phyloP scores from a whole-genome alignment of 192 early-diverging fungal species.

The Coemansia sp. region DNA sequence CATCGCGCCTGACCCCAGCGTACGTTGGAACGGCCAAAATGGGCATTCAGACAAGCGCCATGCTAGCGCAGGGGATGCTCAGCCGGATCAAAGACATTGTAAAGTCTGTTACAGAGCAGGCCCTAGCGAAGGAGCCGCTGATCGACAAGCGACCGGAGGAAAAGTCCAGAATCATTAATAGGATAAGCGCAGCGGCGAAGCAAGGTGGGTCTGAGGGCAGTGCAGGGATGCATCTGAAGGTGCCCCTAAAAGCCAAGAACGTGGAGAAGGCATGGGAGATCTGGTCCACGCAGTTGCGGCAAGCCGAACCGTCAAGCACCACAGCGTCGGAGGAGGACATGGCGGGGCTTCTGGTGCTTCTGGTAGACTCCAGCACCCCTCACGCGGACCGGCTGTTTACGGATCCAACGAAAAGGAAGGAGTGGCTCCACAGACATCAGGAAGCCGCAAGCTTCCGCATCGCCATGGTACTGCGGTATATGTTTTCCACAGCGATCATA shows the following conservation, averaged over 20 bases:
- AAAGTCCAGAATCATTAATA: not conserved
- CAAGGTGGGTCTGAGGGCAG: conserved; percentile 21
- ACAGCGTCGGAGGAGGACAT: conserved; percentile 2
- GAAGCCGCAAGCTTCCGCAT: conserved; percentile 11
- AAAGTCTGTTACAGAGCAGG: not conserved
- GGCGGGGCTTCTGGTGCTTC: conserved; percentile 19
- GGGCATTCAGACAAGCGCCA: conserved; percentile 2
- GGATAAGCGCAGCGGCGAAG: conserved; percentile 10
- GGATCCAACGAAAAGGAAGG: not conserved
- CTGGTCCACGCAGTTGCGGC: conserved; percentile 26
- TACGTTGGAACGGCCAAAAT: not conserved
- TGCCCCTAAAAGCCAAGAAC: conserved; percentile 38
- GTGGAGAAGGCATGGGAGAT: conserved; percentile 48
- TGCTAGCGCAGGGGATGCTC: not conserved
- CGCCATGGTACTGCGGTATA: conserved; percentile 12
- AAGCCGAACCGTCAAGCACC: not conserved
- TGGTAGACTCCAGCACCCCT: conserved; percentile 5
- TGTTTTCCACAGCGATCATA: conserved; percentile 4
- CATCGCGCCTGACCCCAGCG: not conserved
- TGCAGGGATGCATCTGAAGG: conserved; percentile 32
- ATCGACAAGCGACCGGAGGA: not conserved
- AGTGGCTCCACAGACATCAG: not conserved
- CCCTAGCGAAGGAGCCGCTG: conserved; percentile 2
- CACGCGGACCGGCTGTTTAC: not conserved
- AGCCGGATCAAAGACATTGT: not conserved